Base-by-base conservation (phyloP, 2,329 filamentous ascomycete genomes). In the Cytospora mali region DNA sequence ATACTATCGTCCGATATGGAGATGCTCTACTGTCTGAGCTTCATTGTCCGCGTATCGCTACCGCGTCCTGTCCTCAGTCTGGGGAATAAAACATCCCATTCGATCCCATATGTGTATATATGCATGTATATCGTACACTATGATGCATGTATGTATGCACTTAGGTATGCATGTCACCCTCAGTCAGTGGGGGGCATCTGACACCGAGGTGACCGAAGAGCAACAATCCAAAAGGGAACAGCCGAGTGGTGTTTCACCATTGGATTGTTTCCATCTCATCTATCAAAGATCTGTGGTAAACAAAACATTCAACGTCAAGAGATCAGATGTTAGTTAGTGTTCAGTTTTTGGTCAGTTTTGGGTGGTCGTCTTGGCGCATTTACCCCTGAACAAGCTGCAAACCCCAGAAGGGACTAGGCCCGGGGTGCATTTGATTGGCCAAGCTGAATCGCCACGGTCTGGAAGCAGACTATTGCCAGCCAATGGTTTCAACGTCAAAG, bases 241-340 rank as follows among this genome's bases (percentile, higher is more conserved):
- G 42, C 2, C n/a, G 42, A 23, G n/a, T 2, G n/a, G 42, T 46
- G 42, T 46, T 46, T 46, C 42, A 46, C 18, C n/a, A 11, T 46
- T 46, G 42, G n/a, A 6, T 46, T 46, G 42, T 46, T 46, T 54
- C 35, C 50, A 60, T 54, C 50, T 18, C 42, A 60, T 54, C 25
- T 60, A 6, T 48, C 54, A 50, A 39, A 53, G 50, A 60, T 60
- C 57, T 50, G 35, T 27, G 18, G 33, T 59, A 53, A 59, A 48
- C 57, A 59, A 52, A 39, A 39, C 3, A 16, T 39, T 6, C 16
- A 16, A n/a, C 18, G 33, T 42, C 23, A 6, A 53, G 29, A 51
- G 49, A 53, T 59, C 57, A 53, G 35, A 48, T 59, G 57, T 59
- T 59, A 53, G 49, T 49, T 35, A 14, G 48, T n/a, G n/a, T 48